These are phyloP conservation scores for Microsporum canis DNA, from an alignment of 2,329 filamentous ascomycete genomes.

Conservation along the genomic window DNA sequence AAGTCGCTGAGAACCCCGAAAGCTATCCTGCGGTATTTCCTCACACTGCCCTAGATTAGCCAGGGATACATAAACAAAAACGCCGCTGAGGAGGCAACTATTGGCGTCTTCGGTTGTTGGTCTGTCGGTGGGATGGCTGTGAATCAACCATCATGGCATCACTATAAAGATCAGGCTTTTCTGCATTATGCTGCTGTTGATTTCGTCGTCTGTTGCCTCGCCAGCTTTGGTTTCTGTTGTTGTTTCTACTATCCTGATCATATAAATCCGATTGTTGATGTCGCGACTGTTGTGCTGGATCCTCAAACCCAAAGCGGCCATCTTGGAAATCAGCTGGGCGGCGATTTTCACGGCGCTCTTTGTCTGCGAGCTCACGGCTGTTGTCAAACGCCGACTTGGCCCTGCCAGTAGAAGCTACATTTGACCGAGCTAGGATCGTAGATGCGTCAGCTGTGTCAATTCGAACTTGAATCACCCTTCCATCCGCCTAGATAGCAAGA, in stretches of 20 bases:
- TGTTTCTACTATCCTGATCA: conserved; percentile 4
- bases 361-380: conserved; percentile 32
- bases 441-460: conserved; percentile 29
- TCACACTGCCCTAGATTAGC: background rate
- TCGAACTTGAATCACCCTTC: conserved; percentile 47
- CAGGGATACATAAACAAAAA: too few relatives aligned
- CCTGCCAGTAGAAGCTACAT: conserved; percentile 13
- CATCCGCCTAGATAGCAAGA: conserved; percentile 43
- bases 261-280: background rate
- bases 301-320: conserved; percentile 30
- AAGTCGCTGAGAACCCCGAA: background rate
- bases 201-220: conserved; percentile 7
- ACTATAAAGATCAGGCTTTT: conserved; percentile 24
- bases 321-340: conserved; percentile 27
- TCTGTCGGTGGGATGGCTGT: background rate
- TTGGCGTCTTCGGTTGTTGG: background rate
- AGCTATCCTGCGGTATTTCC: background rate
- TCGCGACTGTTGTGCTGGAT: conserved; percentile 10
- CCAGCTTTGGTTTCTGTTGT: conserved; percentile 10
- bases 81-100: too few relatives aligned
- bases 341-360: conserved; percentile 27
- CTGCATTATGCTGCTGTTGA: background rate
- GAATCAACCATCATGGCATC: conserved; percentile 33
- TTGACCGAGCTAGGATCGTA: conserved; percentile 5
- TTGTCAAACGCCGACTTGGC: conserved; percentile 22